A percentile compares a stretch with the other conserved stretches of the same genome.
phyloP scores from a whole-genome alignment of 768 basidiomycete species.

The Boletellus ananas region DNA sequence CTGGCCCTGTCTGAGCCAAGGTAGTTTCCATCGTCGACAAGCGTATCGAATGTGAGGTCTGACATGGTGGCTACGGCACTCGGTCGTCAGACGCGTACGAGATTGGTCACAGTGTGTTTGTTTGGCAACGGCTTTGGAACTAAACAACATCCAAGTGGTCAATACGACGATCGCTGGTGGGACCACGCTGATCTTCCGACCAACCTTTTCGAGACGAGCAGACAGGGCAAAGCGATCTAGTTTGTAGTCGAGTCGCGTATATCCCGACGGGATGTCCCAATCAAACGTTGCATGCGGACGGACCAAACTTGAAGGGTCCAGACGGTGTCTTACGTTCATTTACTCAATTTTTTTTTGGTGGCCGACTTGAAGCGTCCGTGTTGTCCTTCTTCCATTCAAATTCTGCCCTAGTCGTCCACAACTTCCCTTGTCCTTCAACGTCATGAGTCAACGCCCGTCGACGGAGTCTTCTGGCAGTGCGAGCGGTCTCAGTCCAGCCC shows the following conservation, averaged over 20 bases:
- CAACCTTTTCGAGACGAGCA: not conserved
- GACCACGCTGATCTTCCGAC: not conserved
- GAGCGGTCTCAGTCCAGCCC: constrained; percentile 14
- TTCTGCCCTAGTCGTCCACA: not conserved
- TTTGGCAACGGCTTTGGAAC: constrained; percentile 33
- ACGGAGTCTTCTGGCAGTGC: constrained; percentile 23
- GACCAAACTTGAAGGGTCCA: not conserved
- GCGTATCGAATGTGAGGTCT: constrained; percentile 71
- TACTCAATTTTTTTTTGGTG: constrained; percentile 14
- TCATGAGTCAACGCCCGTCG: constrained; percentile 32
- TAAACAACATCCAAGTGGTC: constrained; percentile 24
- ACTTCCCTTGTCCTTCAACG: constrained; percentile 7
- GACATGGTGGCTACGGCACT: constrained; percentile 48
- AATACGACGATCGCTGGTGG: not conserved
- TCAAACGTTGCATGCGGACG: constrained; percentile 2
- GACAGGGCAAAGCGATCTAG: not conserved
- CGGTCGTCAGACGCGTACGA: constrained; percentile 5
- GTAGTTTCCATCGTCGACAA: constrained; percentile 77
- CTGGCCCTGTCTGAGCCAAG: constrained; percentile 70
- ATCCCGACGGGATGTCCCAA: not conserved
- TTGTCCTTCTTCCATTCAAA: not conserved
- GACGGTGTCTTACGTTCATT: constrained; percentile 25
- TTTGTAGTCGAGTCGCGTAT: not conserved
- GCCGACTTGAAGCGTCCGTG: not conserved
- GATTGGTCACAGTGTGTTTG: constrained; percentile 27